Evolutionary conservation across 129 eudicot genomes (phyloP).

Genomic region (Flaveria sonorensis): DNA sequence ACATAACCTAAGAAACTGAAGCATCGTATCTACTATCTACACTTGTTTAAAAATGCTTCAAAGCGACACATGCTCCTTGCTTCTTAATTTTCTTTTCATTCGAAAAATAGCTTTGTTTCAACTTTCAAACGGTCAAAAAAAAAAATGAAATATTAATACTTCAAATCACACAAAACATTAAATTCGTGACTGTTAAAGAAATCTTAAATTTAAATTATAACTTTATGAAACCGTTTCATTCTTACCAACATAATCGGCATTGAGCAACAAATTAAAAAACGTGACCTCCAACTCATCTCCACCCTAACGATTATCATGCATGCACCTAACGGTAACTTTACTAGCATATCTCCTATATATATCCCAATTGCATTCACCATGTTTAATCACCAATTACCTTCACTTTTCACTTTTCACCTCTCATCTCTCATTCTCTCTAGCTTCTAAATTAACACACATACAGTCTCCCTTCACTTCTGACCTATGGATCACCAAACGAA

Average conservation of each 20-base stretch:
- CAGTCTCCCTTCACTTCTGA: background rate
- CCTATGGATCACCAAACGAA: constrained; percentile 16
- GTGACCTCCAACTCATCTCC: constrained; percentile 27
- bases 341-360: constrained; percentile 27
- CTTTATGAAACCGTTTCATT: constrained; percentile 21
- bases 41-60: background rate
- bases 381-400: background rate
- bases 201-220: constrained; percentile 6
- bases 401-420: background rate
- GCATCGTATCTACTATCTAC: background rate
- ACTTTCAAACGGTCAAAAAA: constrained; percentile 8
- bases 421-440: background rate
- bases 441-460: background rate
- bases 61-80: background rate
- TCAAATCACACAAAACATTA: background rate
- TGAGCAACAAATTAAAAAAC: background rate
- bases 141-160: background rate
- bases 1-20: no score
- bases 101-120: background rate
- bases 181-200: background rate
- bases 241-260: constrained; percentile 19
- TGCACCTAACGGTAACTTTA: constrained; percentile 39
- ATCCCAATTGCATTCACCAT: background rate
- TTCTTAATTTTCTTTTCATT: background rate
- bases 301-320: constrained; percentile 12